These are phyloP conservation scores for Eremochloa ophiuroides DNA, from an alignment of 176 grass and related monocot species.

Conservation along the genomic window DNA sequence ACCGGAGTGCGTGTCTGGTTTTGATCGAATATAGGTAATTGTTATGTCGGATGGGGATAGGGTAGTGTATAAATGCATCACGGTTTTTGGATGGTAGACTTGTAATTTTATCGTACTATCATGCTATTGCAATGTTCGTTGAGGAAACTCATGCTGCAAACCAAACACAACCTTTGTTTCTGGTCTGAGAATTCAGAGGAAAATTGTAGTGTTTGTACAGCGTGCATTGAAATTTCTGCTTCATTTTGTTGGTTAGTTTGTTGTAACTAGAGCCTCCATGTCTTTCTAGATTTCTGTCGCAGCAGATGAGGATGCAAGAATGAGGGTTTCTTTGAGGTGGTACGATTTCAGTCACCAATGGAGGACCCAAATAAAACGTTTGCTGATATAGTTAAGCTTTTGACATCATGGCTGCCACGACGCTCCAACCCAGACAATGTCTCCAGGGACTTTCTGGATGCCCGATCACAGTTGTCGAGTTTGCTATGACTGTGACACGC, in stretches of 20 bases:
- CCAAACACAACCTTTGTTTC: not conserved
- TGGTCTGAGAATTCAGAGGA: not conserved
- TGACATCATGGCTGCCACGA: constrained; percentile 73
- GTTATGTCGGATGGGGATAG: not conserved
- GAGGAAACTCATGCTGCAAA: not conserved
- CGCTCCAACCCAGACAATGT: constrained; percentile 69
- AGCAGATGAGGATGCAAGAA: constrained; percentile 44
- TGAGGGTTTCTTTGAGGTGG: constrained; percentile 40
- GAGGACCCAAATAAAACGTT: constrained; percentile 51
- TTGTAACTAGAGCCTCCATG: constrained; percentile 1
- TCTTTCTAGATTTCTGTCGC: constrained; percentile 14
- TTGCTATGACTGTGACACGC: constrained; percentile 78
- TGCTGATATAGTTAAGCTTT: constrained; percentile 56
- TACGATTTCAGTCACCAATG: constrained; percentile 37
- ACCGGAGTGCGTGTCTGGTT: not conserved
- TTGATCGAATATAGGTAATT: not conserved
- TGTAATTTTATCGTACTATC: not conserved
- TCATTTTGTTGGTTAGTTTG: not conserved
- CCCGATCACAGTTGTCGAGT: constrained; percentile 83
- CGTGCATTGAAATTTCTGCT: not conserved
- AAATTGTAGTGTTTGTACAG: not conserved
- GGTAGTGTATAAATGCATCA: not conserved
- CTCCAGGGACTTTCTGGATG: constrained; percentile 96
- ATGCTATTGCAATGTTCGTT: constrained; percentile 2
- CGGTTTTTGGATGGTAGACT: not conserved